A percentile compares a stretch with the other conserved stretches of the same genome.
Evolutionary conservation across 345 rosid species (phyloP).

Genomic region (Eucalyptus pauciflora): DNA sequence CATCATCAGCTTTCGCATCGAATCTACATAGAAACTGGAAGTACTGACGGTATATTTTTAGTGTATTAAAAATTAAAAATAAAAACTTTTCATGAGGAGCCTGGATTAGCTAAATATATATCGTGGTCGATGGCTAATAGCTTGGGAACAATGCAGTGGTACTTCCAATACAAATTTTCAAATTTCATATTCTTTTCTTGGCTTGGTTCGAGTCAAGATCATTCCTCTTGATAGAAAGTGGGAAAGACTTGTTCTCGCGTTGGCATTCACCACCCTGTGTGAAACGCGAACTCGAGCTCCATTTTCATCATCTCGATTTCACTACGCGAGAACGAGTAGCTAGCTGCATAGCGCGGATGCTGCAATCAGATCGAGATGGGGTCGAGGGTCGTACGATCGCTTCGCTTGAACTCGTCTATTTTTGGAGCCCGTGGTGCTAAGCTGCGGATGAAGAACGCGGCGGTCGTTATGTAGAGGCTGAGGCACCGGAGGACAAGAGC

Average conservation of each 20-base stretch:
- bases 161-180: neutral
- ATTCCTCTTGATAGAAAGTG: neutral
- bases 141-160: neutral
- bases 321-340: neutral
- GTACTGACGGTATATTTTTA: neutral
- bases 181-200: neutral
- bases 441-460: neutral
- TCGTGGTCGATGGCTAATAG: neutral
- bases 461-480: neutral
- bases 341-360: neutral
- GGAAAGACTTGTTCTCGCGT: neutral
- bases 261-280: neutral
- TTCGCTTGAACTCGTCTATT: neutral
- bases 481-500: neutral
- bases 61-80: neutral
- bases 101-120: neutral
- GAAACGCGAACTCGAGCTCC: neutral
- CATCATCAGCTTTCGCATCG: neutral
- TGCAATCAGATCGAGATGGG: neutral
- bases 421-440: neutral
- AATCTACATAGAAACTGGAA: neutral
- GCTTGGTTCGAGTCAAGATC: neutral
- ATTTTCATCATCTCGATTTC: neutral
- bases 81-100: neutral
- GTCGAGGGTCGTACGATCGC: neutral